Conservation (phyloP, 345 rosid species). For the Iberis pinnata region DNA sequence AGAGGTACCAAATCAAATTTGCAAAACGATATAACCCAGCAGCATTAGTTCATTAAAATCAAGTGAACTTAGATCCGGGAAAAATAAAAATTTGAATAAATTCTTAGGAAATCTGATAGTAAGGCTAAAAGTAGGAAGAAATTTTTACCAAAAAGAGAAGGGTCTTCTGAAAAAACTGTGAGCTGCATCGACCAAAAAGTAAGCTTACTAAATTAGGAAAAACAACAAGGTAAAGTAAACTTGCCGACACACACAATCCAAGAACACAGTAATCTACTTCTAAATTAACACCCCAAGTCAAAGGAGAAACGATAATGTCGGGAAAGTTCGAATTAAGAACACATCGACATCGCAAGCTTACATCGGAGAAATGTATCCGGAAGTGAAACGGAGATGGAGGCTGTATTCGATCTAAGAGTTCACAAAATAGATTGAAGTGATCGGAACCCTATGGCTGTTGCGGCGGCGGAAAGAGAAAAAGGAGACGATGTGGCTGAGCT, state of each 20-base stretch:
- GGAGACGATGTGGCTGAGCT: not conserved
- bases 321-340: not conserved
- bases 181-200: constrained; percentile 21
- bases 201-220: constrained; percentile 22
- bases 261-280: not conserved
- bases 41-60: not conserved
- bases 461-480: not conserved
- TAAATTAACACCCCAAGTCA: not conserved
- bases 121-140: not conserved
- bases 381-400: not conserved
- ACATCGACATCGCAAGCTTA: constrained; percentile 15
- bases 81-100: constrained; percentile 4
- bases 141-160: not conserved
- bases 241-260: constrained; percentile 26
- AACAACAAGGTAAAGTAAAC: constrained; percentile 20
- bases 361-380: constrained; percentile 2
- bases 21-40: not conserved
- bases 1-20: not conserved
- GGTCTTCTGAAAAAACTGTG: not conserved
- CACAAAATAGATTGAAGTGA: too few relatives aligned
- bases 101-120: constrained; percentile 4
- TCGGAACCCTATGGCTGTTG: not conserved
- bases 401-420: not conserved
- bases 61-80: constrained; percentile 14
- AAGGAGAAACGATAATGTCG: not conserved